Percentiles rank a stretch among this genome's conserved stretches.
Conservation (phyloP, 441 rosid species). For the Croton setiger region DNA sequence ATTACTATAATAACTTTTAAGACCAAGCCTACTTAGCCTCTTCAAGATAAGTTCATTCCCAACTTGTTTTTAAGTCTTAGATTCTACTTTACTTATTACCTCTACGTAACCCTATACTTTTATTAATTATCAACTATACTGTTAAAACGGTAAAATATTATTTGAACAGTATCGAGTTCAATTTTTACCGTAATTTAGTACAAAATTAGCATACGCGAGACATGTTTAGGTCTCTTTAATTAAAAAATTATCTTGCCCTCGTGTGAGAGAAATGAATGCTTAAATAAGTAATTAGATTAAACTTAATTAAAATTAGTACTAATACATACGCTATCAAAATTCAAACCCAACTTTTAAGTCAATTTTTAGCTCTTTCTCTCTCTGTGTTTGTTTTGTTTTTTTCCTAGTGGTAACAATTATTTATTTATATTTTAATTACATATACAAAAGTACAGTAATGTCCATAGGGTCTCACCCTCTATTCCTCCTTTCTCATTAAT, state of each 20-base stretch:
- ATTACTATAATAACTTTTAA: too few species aligned
- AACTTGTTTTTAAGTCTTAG: constrained; percentile 23
- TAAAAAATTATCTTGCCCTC: too few species aligned
- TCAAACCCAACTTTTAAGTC: not conserved
- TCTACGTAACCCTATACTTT: too few species aligned
- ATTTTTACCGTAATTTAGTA: too few species aligned
- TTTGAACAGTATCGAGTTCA: too few species aligned
- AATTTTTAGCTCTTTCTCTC: not conserved
- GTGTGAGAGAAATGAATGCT: not conserved
- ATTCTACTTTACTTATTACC: constrained; percentile 21
- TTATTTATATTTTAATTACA: not conserved
- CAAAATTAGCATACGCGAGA: too few species aligned
- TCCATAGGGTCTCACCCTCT: constrained; percentile 14
- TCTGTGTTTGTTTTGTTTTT: not conserved
- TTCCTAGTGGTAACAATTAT: not conserved
- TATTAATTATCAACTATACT: too few species aligned
- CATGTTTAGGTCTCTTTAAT: too few species aligned
- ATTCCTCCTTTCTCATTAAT: constrained; percentile 19
- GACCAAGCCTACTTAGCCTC: not conserved
- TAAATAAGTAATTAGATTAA: not conserved
- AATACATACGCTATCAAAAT: not conserved
- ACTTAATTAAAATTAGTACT: not conserved
- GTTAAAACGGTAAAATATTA: too few species aligned
- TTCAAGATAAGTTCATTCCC: constrained; percentile 28
- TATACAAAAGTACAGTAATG: constrained; percentile 22